Evolutionary conservation across 1,284 basidiomycete species (phyloP), one percentile per base, ranked within the genome.

Genomic region (Boletus semigastroideus): DNA sequence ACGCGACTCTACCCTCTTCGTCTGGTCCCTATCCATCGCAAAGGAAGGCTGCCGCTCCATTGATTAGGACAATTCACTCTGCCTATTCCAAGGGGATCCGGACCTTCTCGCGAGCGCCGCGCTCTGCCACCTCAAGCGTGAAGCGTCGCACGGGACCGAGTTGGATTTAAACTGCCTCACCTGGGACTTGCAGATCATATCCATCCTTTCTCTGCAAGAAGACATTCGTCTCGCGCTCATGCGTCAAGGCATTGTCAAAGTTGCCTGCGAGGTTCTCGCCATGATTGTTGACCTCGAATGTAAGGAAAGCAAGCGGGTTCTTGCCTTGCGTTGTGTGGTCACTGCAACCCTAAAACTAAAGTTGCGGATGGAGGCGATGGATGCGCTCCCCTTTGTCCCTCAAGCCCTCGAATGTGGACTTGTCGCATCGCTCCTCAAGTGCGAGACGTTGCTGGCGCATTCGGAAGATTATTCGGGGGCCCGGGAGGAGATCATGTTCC

Each of bases 101-200:
- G 56, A 56, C 12, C 11, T 55, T 20, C 47, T 67, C 22, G 59
- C 64, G 3, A 54, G 49, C 27, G 51, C 51, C 34, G 50, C 63
- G 1, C 61, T 65, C 17, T 52, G 54, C 38, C 67, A 69, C 37
- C 61, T 65, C 9, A 56, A 61, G 27, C 53, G 44, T 12, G 65
- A 65, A 42, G 56, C 66, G 9, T 53, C 50, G 13, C 65, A 46
- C 3, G 22, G 37, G 8, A 10, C 27, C 3, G 30, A 46, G 22
- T 42, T 57, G 46, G 66, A 65, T 46, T 14, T 67, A 8, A 38
- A 46, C 28, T 67, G 66, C 20, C 49, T 65, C 8, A 61, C 56
- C 5, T 67, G 63, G 66, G 66, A 67, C 33, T 49, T 65, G 46
- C 65, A 67, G 20, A 58, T 65, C 39, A 25, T 67, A 40, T 60